A percentile compares a stretch with the other conserved stretches of the same genome.
Conservation (phyloP, 805 yeast genomes). For the Kuraishia molischiana region DNA sequence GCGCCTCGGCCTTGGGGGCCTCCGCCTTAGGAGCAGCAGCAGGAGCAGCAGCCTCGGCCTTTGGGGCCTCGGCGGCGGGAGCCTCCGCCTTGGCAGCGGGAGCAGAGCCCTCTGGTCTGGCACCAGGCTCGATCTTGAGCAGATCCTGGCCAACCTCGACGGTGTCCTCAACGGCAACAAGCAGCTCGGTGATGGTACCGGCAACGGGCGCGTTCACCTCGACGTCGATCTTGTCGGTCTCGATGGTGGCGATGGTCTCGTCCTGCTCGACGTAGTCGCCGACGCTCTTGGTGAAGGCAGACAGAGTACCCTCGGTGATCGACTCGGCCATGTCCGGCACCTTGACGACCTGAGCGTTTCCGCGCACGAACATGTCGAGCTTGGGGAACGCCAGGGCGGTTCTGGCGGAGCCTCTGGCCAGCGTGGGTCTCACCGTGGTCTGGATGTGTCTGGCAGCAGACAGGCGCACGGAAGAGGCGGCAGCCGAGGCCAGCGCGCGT, state of each 20-base stretch:
- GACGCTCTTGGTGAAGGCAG: slow-evolving; percentile 55
- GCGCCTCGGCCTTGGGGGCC: slow-evolving; percentile 14
- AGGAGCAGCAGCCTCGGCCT: slow-evolving; percentile 17
- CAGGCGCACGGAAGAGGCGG: neutral
- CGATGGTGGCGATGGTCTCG: slow-evolving; percentile 92
- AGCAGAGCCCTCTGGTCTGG: slow-evolving; percentile 53
- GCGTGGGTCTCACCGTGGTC: slow-evolving; percentile 2
- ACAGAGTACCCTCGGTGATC: slow-evolving; percentile 90
- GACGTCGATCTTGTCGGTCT: slow-evolving; percentile 96
- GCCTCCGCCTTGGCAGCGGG: slow-evolving; percentile 20
- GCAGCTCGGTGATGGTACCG: slow-evolving; percentile 80
- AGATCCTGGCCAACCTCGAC: slow-evolving; percentile 94
- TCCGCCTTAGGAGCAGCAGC: slow-evolving; percentile 12
- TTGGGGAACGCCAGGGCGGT: neutral
- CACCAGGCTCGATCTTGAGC: slow-evolving; percentile 75
- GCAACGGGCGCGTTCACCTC: slow-evolving; percentile 92
- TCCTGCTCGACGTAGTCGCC: slow-evolving; percentile 85
- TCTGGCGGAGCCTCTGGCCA: neutral
- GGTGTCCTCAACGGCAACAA: slow-evolving; percentile 81
- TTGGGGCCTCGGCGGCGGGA: slow-evolving; percentile 14
- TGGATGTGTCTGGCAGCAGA: slow-evolving; percentile 1
- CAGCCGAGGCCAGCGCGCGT: neutral
- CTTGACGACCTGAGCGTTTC: slow-evolving; percentile 45
- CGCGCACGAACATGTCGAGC: slow-evolving; percentile 11
- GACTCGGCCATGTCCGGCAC: slow-evolving; percentile 99